These are phyloP conservation scores for Oldenlandia corymbosa DNA, from an alignment of 257 asterid genomes.

Conservation along the genomic window DNA sequence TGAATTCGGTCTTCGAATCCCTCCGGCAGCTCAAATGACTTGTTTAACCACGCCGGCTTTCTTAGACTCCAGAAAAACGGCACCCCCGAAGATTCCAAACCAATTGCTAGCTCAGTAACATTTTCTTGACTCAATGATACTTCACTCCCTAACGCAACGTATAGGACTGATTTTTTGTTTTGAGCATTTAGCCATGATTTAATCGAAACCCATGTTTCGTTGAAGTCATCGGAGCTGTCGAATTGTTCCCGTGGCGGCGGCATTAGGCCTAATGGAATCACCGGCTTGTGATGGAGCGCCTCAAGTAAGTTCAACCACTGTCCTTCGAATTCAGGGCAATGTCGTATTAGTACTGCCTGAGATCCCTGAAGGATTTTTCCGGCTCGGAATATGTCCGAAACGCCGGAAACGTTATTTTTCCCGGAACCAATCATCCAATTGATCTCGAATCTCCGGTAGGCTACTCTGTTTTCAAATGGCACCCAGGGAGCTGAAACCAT, in stretches of 20 bases:
- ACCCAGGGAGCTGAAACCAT: constrained; percentile 28
- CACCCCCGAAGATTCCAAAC: too few relatives aligned
- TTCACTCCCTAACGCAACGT: too few relatives aligned
- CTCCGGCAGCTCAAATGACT: too few relatives aligned
- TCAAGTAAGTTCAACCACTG: constrained; percentile 22
- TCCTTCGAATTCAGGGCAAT: constrained; percentile 32
- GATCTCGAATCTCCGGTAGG: constrained; percentile 16
- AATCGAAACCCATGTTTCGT: too few relatives aligned
- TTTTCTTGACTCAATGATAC: too few relatives aligned
- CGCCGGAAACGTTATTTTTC: constrained; percentile 19
- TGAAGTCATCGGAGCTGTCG: too few relatives aligned
- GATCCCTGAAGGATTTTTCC: constrained; percentile 16
- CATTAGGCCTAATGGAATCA: constrained; percentile 31
- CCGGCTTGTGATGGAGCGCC: constrained; percentile 18
- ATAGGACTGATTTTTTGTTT: too few relatives aligned
- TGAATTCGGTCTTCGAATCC: too few relatives aligned
- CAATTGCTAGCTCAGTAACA: too few relatives aligned
- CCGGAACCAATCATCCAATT: constrained; percentile 5
- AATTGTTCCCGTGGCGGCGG: constrained; percentile 19
- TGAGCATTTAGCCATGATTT: too few relatives aligned
- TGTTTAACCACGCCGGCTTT: too few relatives aligned
- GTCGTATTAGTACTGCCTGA: constrained; percentile 19
- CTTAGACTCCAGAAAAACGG: too few relatives aligned
- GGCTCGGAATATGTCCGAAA: constrained; percentile 20
- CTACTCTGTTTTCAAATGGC: constrained; percentile 20